phyloP scores from a whole-genome alignment of 2,329 filamentous ascomycete species.

The Neurospora sp. region DNA sequence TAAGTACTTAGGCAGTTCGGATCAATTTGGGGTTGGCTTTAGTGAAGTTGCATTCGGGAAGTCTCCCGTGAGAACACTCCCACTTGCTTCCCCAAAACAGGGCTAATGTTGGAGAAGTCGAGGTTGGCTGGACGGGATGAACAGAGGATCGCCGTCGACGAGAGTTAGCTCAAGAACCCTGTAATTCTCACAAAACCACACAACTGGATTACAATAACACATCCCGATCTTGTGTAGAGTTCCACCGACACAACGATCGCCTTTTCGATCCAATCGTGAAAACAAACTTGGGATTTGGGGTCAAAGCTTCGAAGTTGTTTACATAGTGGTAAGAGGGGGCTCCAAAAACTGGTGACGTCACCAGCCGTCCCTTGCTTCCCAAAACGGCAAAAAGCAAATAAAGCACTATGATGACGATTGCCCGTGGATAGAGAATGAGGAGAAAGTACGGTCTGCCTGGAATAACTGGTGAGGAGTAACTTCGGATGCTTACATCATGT shows the following conservation, averaged over 20 bases:
- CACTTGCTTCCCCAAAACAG: background rate
- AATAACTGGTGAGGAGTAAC: background rate
- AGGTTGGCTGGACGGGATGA: background rate
- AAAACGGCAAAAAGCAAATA: slow-evolving; percentile 1
- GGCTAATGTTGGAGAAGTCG: background rate
- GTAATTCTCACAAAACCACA: background rate
- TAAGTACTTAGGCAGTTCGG: background rate
- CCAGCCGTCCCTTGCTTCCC: background rate
- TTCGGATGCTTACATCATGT: background rate
- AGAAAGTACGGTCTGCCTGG: background rate
- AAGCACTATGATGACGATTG: background rate
- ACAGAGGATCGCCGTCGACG: background rate
- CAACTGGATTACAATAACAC: background rate
- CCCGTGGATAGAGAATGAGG: background rate
- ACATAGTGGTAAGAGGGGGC: background rate
- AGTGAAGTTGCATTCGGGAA: background rate
- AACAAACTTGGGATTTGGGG: background rate
- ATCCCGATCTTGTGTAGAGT: background rate
- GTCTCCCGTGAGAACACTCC: background rate
- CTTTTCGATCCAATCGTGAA: background rate
- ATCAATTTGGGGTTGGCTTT: background rate
- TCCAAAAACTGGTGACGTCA: background rate
- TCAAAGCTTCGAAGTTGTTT: background rate
- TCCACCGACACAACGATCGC: background rate
- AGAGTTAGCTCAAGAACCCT: background rate